Evolutionary conservation across 2,329 filamentous ascomycete genomes (phyloP), one percentile per base, ranked within the genome.

Genomic region (Ascochyta fabae): DNA sequence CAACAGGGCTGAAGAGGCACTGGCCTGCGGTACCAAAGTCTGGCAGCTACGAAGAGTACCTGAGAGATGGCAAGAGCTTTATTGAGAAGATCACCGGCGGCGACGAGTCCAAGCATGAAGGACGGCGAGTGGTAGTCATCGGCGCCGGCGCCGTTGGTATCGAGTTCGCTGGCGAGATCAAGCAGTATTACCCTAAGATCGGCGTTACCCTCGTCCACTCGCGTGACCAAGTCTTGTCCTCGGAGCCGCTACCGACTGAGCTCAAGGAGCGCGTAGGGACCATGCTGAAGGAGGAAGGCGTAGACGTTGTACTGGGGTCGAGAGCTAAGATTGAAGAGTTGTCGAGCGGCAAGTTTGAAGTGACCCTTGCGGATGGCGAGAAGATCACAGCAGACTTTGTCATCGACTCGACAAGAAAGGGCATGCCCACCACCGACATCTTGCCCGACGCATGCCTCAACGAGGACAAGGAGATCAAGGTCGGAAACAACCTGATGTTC

Each of bases 161-260:
- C 50, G 90, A 94, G 72, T 92, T 94, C 82, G 89, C 91, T 0
- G 86, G 88, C 1, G 90, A 95, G 76, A 79, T 93, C 49, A 93
- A 92, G 75, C 73, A 84, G 41, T 78, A 86, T 23, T 82, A 88
- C 58, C 89, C 91, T 0, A 67, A 83, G 10, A 78, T 86, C 49
- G 83, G 83, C 36, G 87, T 94, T n/a, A 90, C 86, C 1, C 82
- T 95, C 1, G 84, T 91, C 4, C 91, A 94, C 71, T 92, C 90
- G 4, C 81, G 89, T 19, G 79, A 83, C 24, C 84, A 84, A 65
- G 83, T 94, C 1, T 80, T 94, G 7, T 92, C 89, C 0, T 85
- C 88, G 0, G 91, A 95, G 75, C 85, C 84, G 3, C 80, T 95
- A 2, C 86, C 89, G 0, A 84, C 88, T 33, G 85, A 87, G 41